Conservation (phyloP, 2,329 filamentous ascomycete species). For the Botrytis paeoniae region DNA sequence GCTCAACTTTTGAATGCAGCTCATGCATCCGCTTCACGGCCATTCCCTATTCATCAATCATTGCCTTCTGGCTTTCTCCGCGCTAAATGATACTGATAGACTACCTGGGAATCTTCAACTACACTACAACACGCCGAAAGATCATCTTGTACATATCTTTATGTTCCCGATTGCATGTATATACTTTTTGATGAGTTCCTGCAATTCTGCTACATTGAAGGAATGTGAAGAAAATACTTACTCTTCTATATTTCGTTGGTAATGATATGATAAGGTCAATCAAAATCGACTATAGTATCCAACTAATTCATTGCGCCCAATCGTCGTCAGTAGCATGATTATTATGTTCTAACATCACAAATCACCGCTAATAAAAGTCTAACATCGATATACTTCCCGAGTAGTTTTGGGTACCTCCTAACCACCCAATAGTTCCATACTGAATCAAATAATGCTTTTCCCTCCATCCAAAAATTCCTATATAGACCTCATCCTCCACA, state of each 20-base stretch:
- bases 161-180: not conserved
- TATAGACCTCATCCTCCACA: not conserved
- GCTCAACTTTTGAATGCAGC: not conserved
- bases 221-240: rapidly evolving
- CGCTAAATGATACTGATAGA: rapidly evolving
- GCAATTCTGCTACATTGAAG: not conserved
- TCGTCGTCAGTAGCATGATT: not conserved
- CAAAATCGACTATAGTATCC: not conserved
- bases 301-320: not conserved
- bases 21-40: not conserved
- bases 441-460: not conserved
- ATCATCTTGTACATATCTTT: not conserved
- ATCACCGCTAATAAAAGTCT: not conserved
- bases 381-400: not conserved
- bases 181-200: not conserved
- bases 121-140: not conserved
- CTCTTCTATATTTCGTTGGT: not conserved
- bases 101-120: not conserved
- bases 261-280: not conserved
- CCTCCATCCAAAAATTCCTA: not conserved
- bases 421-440: not conserved
- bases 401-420: not conserved
- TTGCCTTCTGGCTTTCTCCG: not conserved
- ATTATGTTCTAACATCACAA: not conserved
- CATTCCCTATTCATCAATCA: not conserved